Evolutionary conservation across 306 rosid genomes (phyloP), one percentile per base, ranked within the genome.

Genomic region (Herpetospermum pedunculosum): DNA sequence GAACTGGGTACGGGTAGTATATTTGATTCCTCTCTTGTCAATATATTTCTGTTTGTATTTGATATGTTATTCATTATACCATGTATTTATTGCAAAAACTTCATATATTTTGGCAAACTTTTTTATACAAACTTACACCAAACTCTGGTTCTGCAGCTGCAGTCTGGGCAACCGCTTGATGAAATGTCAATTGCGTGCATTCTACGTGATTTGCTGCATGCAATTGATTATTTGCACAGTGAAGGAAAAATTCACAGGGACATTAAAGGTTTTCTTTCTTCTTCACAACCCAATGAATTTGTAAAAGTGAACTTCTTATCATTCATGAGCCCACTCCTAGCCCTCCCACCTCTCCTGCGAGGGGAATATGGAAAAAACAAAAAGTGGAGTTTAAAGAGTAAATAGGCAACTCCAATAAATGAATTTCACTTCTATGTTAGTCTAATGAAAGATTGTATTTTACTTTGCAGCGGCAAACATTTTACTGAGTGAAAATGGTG

Each of bases 231-330:
- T 84, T 86, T 95, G 55, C 99, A 91, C 59, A 84, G 29, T 70
- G 97, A 95, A 89, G 97, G 99, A 76, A 95, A 95, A 82, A 95
- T 95, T 77, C 99, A 95, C 82, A 84, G 99, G 81, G 99, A 95
- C 82, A 85, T 95, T 59, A 95, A 95, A 91, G 99, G 99, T 95
- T 78, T 50, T 41, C 71, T 3, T n/a, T 28, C 32, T 67, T 21
- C 34, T 11, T 49, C 60, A 54, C 10, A 21, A 19, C 54, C 6
- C 55, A 59, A 43, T 37, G 19, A 60, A 28, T 15, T 75, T 43
- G 3, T 75, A 72, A 37, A 37, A 48, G 35, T 48, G 32, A 52
- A 72, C 19, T 32, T 12, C 35, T 72, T 21, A 35, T 69, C 52
- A 8, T 44, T 8, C 34, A 26, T 25, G 50, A 28, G 6, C 9